Conservation (phyloP, 2,329 filamentous ascomycete genomes). For the Monilinia fructigena region DNA sequence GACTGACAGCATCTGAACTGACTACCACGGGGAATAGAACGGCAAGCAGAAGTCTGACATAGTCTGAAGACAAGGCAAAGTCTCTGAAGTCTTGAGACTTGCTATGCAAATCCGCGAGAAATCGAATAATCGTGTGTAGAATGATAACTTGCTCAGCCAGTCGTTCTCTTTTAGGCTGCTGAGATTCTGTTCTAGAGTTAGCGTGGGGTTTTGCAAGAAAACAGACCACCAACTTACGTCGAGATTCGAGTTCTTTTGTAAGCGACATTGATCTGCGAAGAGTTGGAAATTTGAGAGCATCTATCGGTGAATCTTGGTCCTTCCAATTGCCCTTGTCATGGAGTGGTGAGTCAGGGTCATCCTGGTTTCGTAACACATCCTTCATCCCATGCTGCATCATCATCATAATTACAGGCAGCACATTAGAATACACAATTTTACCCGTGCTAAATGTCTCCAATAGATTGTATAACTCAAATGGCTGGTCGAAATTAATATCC, state of each 20-base stretch:
- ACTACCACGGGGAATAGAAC: conserved; percentile 87
- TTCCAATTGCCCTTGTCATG: conserved; percentile 33
- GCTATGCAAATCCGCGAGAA: conserved; percentile 75
- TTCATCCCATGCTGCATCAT: conserved; percentile 88
- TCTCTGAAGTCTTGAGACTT: conserved; percentile 77
- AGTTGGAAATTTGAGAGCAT: conserved; percentile 20
- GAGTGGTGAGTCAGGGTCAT: conserved; percentile 56
- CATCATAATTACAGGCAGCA: conserved; percentile 73
- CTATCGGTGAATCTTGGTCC: conserved; percentile 30
- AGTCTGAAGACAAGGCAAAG: conserved; percentile 76
- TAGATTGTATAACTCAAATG: conserved; percentile 73
- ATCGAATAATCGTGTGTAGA: conserved; percentile 73
- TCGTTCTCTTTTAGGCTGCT: conserved; percentile 48
- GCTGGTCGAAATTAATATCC: conserved; percentile 67
- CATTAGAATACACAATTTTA: conserved; percentile 72
- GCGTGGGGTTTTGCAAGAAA: background rate
- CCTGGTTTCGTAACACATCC: conserved; percentile 61
- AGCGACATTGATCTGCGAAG: conserved; percentile 63
- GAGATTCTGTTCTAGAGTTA: conserved; percentile 40
- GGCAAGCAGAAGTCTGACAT: conserved; percentile 74
- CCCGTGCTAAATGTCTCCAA: conserved; percentile 69
- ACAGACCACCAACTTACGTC: conserved; percentile 45
- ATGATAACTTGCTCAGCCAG: conserved; percentile 61
- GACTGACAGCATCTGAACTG: conserved; percentile 76
- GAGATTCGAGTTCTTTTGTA: conserved; percentile 55